Evolutionary conservation across 805 yeast genomes (phyloP), one percentile per base, ranked within the genome.

Genomic region (Yarrowia bubula): DNA sequence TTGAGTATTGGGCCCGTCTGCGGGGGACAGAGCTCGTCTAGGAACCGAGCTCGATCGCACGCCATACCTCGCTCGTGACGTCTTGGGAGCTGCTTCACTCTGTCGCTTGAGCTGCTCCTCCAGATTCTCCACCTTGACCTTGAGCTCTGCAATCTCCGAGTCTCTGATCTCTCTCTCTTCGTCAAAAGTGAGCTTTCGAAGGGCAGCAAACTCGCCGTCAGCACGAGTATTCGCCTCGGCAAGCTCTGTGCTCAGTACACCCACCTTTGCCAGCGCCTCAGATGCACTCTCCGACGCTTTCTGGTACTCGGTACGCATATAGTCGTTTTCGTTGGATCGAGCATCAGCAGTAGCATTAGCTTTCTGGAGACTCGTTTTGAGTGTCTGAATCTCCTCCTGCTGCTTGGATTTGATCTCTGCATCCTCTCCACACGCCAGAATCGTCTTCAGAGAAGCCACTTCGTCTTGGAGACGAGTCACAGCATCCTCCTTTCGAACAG

Each of bases 281-380:
- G 70, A 70, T 3, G 76, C 73, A 3, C 76, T 72, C 3, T 68
- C 66, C 0, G 73, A 67, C 1, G 77, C 75, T 57, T 70, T 67
- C 53, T 74, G 72, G 61, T 66, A 71, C 58, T 70, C 74, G 15
- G 53, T 67, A 31, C 70, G 70, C 74, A 71, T 87, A 74, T 89
- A 92, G 58, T 78, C 83, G 51, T 79, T 81, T 70, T 91, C 96
- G 39, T 83, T 84, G 1, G 74, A 73, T 47, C 80, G 79, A 6
- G 86, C 78, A 31, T 80, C 80, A 1, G 81, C 70, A 67, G 80
- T 80, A 13, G 77, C 74, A n/a, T 80, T 74, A 50, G 80, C 74
- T 33, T 75, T 79, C 37, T 76, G 75, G 2, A 87, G 75, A 60
- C 80, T 78, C 7, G 80, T 80, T 66, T 81, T 80, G 39, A 86